Evolutionary conservation across 805 yeast genomes (phyloP).

Genomic region (Schwanniomyces sp.): DNA sequence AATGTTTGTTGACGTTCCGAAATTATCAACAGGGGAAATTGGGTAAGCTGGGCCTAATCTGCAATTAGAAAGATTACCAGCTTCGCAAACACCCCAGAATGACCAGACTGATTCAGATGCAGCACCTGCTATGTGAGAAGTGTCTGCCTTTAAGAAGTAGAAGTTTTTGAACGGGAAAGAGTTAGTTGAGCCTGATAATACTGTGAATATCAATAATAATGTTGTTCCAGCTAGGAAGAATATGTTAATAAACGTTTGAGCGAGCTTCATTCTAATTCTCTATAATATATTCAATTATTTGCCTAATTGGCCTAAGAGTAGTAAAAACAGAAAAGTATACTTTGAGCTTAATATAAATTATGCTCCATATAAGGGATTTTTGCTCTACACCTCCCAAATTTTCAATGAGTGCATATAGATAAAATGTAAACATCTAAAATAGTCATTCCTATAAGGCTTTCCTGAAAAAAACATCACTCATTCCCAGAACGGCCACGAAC

Average conservation of each 20-base stretch:
- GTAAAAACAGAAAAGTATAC: not conserved
- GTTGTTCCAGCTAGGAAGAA: constrained; percentile 41
- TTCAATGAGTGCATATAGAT: not conserved
- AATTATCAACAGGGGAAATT: constrained; percentile 78
- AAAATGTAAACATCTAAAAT: not conserved
- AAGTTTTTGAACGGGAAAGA: constrained; percentile 64
- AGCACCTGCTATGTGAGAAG: constrained; percentile 53
- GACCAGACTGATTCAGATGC: constrained; percentile 71
- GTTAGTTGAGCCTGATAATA: constrained; percentile 63
- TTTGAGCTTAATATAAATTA: not conserved
- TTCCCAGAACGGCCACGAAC: not conserved
- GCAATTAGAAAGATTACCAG: constrained; percentile 53
- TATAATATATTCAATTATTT: not conserved
- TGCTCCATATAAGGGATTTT: not conserved
- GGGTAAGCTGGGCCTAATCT: constrained; percentile 74
- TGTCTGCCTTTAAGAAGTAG: constrained; percentile 81
- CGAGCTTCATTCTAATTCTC: constrained; percentile 24
- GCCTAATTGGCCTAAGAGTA: not conserved
- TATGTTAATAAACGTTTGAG: constrained; percentile 34
- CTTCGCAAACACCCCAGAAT: constrained; percentile 69
- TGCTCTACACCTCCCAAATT: not conserved
- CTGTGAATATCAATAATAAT: constrained; percentile 51
- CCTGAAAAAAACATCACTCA: not conserved
- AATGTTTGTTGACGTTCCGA: constrained; percentile 50
- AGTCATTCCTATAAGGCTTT: not conserved